These are phyloP conservation scores for Eimeria maxima DNA, from an alignment of 169 alveolate genomes.

Conservation along the genomic window DNA sequence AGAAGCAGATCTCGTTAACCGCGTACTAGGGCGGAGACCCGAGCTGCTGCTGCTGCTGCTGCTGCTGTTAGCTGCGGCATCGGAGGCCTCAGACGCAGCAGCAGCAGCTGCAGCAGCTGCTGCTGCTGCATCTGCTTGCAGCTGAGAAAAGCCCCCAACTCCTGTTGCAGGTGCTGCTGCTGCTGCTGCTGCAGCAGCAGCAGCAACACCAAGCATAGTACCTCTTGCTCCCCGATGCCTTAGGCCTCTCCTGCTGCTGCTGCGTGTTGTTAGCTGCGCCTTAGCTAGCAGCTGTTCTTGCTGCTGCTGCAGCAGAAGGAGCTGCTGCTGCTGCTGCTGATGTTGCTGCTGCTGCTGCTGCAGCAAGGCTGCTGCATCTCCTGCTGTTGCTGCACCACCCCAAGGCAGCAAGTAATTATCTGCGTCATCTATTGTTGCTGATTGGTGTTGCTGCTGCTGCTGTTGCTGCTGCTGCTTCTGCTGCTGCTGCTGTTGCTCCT, in stretches of 20 bases:
- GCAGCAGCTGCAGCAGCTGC: constrained; percentile 22
- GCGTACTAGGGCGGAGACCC: not conserved
- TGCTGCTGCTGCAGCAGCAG: constrained; percentile 32
- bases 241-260: constrained; percentile 69
- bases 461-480: constrained; percentile 29
- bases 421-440: not conserved
- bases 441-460: constrained; percentile 32
- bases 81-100: not conserved
- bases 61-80: constrained; percentile 18
- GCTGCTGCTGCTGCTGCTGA: constrained; percentile 75
- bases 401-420: constrained; percentile 17
- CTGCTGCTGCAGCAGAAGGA: constrained; percentile 70
- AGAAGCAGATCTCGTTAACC: not conserved
- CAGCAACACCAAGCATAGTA: not conserved
- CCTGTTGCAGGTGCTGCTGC: constrained; percentile 22
- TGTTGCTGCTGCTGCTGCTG: constrained; percentile 68
- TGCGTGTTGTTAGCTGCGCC: constrained; percentile 21
- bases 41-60: constrained; percentile 55
- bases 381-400: constrained; percentile 7
- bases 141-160: not conserved
- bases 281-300: constrained; percentile 55
- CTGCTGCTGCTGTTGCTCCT: constrained; percentile 55
- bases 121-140: not conserved
- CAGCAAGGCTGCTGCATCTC: constrained; percentile 21
- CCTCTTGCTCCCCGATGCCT: constrained; percentile 35